Percentiles rank a stretch among this genome's conserved stretches.
Conservation (phyloP, 257 asterid species). For the Solanum boliviense region DNA sequence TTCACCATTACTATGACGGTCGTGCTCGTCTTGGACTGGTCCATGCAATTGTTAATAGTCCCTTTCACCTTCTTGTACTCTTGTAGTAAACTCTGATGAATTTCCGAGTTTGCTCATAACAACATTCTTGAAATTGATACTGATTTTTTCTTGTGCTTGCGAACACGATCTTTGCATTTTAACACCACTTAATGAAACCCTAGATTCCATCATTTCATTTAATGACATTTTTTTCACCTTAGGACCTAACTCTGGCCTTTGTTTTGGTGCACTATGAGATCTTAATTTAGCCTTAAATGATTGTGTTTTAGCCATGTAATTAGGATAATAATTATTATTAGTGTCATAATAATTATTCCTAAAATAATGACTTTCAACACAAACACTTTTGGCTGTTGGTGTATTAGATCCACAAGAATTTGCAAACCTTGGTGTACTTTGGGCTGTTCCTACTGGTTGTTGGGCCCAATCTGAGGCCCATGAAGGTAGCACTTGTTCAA, state of each 20-base stretch:
- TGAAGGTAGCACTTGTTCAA: constrained; percentile 1
- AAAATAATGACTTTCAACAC: constrained; percentile 21
- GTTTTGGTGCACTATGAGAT: constrained; percentile 77
- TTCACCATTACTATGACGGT: not conserved
- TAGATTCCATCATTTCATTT: constrained; percentile 50
- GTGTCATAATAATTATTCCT: constrained; percentile 4
- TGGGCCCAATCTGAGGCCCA: constrained; percentile 6
- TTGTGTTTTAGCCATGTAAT: constrained; percentile 74
- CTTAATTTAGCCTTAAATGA: constrained; percentile 67
- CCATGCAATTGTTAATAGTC: not conserved
- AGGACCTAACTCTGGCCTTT: constrained; percentile 44
- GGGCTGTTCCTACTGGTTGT: constrained; percentile 25
- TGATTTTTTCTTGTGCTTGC: constrained; percentile 38
- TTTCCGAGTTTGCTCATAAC: constrained; percentile 39
- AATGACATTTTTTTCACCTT: constrained; percentile 29
- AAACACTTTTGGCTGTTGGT: constrained; percentile 35
- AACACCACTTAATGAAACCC: constrained; percentile 55
- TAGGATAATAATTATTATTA: constrained; percentile 21
- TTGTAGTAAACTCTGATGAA: constrained; percentile 22
- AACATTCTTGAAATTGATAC: constrained; percentile 48
- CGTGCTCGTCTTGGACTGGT: not conserved
- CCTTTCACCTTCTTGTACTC: not conserved
- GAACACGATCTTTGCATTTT: constrained; percentile 66
- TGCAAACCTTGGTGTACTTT: constrained; percentile 58
- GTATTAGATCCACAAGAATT: constrained; percentile 17